Evolutionary conservation across 169 alveolate genomes (phyloP), one percentile per base, ranked within the genome.

Genomic region (Plasmodium sp.): DNA sequence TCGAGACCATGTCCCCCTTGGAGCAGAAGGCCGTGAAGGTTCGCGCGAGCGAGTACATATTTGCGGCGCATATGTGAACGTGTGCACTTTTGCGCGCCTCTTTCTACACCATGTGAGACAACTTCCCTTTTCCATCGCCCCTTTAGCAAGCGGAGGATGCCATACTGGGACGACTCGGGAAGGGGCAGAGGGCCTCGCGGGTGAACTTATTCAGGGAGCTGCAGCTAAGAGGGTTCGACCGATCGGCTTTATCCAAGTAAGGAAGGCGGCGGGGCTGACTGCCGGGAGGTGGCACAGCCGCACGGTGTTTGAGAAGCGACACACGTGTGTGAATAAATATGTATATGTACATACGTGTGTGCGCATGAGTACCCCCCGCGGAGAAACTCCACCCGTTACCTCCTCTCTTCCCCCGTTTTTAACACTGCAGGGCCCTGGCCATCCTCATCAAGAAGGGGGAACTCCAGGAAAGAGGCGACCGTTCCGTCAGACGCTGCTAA

Each of bases 391-490:
- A 3, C 22, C 14, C n/a, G 33, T 10, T 84, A 41, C 48, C 6
- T 83, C 33, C 34, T 18, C 72, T 31, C 22, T 12, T 5, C 54
- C 54, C 75, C 33, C 56, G 62, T 41, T 9, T 77, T 6, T 34
- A 51, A 45, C 41, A 3, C 16, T 43, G 18, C 96, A 97, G 98
- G 94, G 98, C 98, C 1, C 67, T 97, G 84, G 96, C 97, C 31
- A 95, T 96, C 34, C 95, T 97, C 36, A 96, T 97, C 39, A 96
- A 96, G 86, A 92, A 96, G 45, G 98, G 98, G 1, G 97, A 93
- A 39, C 96, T 97, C 12, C 98, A 97, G 88, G 98, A 97, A 74
- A 95, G 98, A 48, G 98, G 98, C 2, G 98, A 97, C 79, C 95
- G 96, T 14, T 97, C 98, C 36, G 97, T 97, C 36, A 93, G 98